These are phyloP conservation scores for Diospyros kaki DNA, from an alignment of 148 eudicot species.

Conservation along the genomic window DNA sequence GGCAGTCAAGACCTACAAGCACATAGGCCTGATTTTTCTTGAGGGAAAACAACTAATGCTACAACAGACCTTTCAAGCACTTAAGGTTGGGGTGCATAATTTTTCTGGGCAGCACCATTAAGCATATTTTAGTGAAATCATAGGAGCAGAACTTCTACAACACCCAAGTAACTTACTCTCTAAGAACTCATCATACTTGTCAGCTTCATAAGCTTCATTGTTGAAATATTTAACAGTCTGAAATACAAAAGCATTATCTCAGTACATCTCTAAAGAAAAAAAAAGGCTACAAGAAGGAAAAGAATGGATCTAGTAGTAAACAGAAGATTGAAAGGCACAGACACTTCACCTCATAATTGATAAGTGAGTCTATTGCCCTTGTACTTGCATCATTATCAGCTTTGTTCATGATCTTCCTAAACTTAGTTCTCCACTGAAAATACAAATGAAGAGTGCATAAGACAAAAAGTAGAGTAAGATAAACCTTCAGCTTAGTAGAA, in stretches of 20 bases:
- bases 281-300: background rate
- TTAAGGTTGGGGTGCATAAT: background rate
- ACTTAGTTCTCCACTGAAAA: slow-evolving; percentile 91
- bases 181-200: slow-evolving; percentile 77
- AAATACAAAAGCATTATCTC: slow-evolving; percentile 8
- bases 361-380: slow-evolving; percentile 91
- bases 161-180: slow-evolving; percentile 60
- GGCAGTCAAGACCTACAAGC: background rate
- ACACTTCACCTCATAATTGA: slow-evolving; percentile 78
- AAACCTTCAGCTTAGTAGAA: background rate
- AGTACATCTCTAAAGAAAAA: slow-evolving; percentile 1
- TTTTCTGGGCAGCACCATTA: background rate
- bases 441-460: slow-evolving; percentile 10
- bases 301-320: background rate
- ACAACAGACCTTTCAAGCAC: background rate
- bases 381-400: slow-evolving; percentile 97
- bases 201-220: slow-evolving; percentile 81
- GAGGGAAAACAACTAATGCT: background rate
- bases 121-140: background rate
- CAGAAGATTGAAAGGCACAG: background rate
- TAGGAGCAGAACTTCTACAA: background rate
- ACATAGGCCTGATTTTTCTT: background rate
- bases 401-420: slow-evolving; percentile 94
- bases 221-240: slow-evolving; percentile 98
- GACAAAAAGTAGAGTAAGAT: background rate